Conservation (phyloP, 306 rosid genomes). For the Ziziphus jujuba region DNA sequence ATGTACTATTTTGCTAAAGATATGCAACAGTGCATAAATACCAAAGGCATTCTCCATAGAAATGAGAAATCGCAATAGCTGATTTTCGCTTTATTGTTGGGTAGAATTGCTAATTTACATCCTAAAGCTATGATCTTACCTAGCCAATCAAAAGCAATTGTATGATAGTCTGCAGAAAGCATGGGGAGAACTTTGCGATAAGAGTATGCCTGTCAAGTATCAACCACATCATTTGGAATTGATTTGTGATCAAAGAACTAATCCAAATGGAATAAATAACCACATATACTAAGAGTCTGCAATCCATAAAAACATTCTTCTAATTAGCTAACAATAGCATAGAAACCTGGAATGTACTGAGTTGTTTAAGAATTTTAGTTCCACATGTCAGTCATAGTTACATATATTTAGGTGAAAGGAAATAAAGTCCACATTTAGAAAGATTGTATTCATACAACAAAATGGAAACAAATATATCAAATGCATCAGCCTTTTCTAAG, state of each 20-base stretch:
- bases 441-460: background rate
- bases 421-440: background rate
- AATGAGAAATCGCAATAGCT: too few species aligned
- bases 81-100: too few species aligned
- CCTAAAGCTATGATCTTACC: conserved; percentile 46
- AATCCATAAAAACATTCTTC: background rate
- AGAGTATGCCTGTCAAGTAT: conserved; percentile 66
- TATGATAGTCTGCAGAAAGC: conserved; percentile 62
- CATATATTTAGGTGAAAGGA: too few species aligned
- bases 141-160: conserved; percentile 84
- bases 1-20: too few species aligned
- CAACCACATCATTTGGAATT: conserved; percentile 22
- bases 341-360: background rate
- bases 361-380: too few species aligned
- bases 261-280: background rate
- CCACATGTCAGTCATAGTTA: too few species aligned
- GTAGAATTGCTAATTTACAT: background rate
- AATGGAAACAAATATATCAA: conserved; percentile 1
- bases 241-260: background rate
- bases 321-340: background rate
- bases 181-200: conserved; percentile 79
- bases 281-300: background rate
- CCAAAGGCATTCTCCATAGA: too few species aligned
- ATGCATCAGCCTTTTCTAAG: background rate
- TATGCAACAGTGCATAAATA: too few species aligned